A percentile compares a stretch with the other conserved stretches of the same genome.
These are phyloP conservation scores for Daucus carota DNA, from an alignment of 129 eudicot species.

Conservation along the genomic window DH1_v3.0 NC_030384.2:38316501-38317000, in stretches of 20 bases:
- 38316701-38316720: slow-evolving; percentile 74
- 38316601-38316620: slow-evolving; percentile 43
- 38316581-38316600: slow-evolving; percentile 52
- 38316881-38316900: slow-evolving; percentile 41
- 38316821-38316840: slow-evolving; percentile 98
- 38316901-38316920: slow-evolving; percentile 46
- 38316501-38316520: slow-evolving; percentile 44
- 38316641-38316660: slow-evolving; percentile 71
- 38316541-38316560: slow-evolving; percentile 39
- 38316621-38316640: slow-evolving; percentile 70
- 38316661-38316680: slow-evolving; percentile 73
- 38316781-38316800: slow-evolving; percentile 53
- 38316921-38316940: slow-evolving; percentile 81
- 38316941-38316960: slow-evolving; percentile 64
- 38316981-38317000: slow-evolving; percentile 49
- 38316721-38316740: slow-evolving; percentile 80
- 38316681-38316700: slow-evolving; percentile 65
- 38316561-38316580: slow-evolving; percentile 46
- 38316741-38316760: slow-evolving; percentile 94
- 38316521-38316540: slow-evolving; percentile 31
- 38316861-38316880: slow-evolving; percentile 63
- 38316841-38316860: slow-evolving; percentile 58
- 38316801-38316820: slow-evolving; percentile 67
- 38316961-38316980: slow-evolving; percentile 62
- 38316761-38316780: slow-evolving; percentile 54